Evolutionary conservation across 805 yeast genomes (phyloP).

Genomic region (Clavispora fructus): DNA sequence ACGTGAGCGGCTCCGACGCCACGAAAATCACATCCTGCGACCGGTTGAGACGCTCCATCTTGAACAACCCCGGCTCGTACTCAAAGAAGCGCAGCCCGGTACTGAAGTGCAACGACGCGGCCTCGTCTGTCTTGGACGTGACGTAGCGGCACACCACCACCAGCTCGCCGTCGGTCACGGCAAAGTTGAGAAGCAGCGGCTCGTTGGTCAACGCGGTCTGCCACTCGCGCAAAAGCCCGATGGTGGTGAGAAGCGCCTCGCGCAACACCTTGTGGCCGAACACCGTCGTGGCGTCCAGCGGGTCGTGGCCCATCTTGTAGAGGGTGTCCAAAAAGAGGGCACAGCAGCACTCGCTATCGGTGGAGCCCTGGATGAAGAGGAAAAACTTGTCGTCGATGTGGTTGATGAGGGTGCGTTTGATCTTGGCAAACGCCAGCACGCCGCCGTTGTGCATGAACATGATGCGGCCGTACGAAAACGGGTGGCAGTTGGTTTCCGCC

Average conservation of each 20-base stretch:
- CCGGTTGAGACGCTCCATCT: constrained; percentile 90
- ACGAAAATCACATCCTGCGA: constrained; percentile 95
- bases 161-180: constrained; percentile 87
- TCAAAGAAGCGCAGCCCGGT: constrained; percentile 91
- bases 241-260: constrained; percentile 66
- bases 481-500: constrained; percentile 95
- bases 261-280: constrained; percentile 57
- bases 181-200: constrained; percentile 87
- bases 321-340: constrained; percentile 80
- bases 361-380: constrained; percentile 80
- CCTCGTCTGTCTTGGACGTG: constrained; percentile 86
- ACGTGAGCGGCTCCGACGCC: constrained; percentile 94
- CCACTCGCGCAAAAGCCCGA: constrained; percentile 75
- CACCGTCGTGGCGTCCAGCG: constrained; percentile 29
- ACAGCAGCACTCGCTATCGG: constrained; percentile 94
- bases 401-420: constrained; percentile 67
- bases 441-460: constrained; percentile 99
- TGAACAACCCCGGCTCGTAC: constrained; percentile 83
- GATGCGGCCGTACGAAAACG: constrained; percentile 78
- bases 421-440: constrained; percentile 62
- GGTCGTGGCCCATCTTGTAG: constrained; percentile 70
- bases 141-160: constrained; percentile 87
- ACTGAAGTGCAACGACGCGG: constrained; percentile 91
- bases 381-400: constrained; percentile 80
- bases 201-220: constrained; percentile 52